phyloP scores from a whole-genome alignment of 2,329 filamentous ascomycete species.

The Zymoseptoria brevis region DNA sequence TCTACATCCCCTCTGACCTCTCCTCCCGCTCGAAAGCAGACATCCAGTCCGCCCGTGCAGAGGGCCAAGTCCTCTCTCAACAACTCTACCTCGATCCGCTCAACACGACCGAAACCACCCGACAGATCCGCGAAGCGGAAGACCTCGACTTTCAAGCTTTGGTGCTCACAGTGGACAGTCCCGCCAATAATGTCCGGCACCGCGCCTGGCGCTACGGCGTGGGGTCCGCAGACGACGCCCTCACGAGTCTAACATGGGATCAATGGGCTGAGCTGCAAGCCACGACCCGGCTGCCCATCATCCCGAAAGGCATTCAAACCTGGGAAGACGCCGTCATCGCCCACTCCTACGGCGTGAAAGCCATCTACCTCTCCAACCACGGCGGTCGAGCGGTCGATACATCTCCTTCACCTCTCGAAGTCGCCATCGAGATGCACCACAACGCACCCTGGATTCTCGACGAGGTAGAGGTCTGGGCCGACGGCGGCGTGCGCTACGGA shows the following conservation, averaged over 20 bases:
- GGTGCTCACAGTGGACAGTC: conserved; percentile 34
- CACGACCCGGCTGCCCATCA: conserved; percentile 10
- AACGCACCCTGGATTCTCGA: conserved; percentile 33
- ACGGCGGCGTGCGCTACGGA: conserved; percentile 33
- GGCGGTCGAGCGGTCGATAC: conserved; percentile 36
- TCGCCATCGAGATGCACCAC: conserved; percentile 69
- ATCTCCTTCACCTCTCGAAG: conserved; percentile 62
- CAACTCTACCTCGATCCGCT: conserved; percentile 32
- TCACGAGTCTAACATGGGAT: conserved; percentile 9
- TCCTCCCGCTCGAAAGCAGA: conserved; percentile 27
- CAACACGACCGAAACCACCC: conserved; percentile 21
- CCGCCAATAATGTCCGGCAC: conserved; percentile 25
- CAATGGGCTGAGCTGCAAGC: conserved; percentile 8
- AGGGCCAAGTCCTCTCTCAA: conserved; percentile 32
- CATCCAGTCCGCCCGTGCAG: conserved; percentile 24
- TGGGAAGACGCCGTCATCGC: conserved; percentile 29
- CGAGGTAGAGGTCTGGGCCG: conserved; percentile 34
- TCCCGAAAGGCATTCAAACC: conserved; percentile 8
- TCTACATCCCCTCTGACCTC: conserved; percentile 42
- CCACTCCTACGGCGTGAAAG: conserved; percentile 30
- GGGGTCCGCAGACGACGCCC: conserved; percentile 4
- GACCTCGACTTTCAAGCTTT: conserved; percentile 33
- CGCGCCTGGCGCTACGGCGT: conserved; percentile 4
- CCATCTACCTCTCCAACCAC: conserved; percentile 37
- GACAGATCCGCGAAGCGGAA: conserved; percentile 20